Conservation (phyloP, 257 asterid genomes). For the Osmanthus fragrans region DNA sequence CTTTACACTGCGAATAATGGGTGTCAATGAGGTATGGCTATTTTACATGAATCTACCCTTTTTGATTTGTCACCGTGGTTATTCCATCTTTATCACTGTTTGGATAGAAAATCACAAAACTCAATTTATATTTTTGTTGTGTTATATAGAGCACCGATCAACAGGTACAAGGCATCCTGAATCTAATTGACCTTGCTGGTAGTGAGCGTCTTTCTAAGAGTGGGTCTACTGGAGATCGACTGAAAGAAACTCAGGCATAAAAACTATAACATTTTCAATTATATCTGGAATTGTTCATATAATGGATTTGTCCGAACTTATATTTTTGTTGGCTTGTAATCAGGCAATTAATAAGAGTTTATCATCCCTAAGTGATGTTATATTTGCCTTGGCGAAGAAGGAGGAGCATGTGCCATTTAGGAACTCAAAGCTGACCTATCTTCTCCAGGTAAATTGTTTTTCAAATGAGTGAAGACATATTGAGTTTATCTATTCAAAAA, state of each 20-base stretch:
- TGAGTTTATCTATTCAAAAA: background rate
- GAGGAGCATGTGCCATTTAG: constrained; percentile 94
- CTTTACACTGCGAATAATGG: constrained; percentile 75
- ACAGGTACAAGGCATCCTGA: constrained; percentile 89
- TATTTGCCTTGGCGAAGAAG: constrained; percentile 89
- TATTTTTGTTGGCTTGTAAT: background rate
- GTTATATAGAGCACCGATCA: constrained; percentile 73
- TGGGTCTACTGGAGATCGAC: constrained; percentile 88
- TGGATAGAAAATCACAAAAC: background rate
- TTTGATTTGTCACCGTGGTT: background rate
- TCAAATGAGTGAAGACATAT: background rate
- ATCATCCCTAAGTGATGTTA: constrained; percentile 93
- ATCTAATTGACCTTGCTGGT: constrained; percentile 95
- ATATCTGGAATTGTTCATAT: background rate
- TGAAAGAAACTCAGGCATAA: constrained; percentile 92
- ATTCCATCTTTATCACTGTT: background rate
- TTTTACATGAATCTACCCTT: background rate
- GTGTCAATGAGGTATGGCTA: constrained; percentile 73
- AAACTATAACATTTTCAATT: background rate
- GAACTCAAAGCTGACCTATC: constrained; percentile 94
- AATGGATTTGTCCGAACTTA: constrained; percentile 3
- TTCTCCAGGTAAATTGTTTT: constrained; percentile 77
- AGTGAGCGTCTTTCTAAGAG: constrained; percentile 97
- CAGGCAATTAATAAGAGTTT: constrained; percentile 95
- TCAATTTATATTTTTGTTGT: constrained; percentile 19